phyloP scores from a whole-genome alignment of 495 filamentous ascomycete genomes.

The Aspergillus wentii region DNA sequence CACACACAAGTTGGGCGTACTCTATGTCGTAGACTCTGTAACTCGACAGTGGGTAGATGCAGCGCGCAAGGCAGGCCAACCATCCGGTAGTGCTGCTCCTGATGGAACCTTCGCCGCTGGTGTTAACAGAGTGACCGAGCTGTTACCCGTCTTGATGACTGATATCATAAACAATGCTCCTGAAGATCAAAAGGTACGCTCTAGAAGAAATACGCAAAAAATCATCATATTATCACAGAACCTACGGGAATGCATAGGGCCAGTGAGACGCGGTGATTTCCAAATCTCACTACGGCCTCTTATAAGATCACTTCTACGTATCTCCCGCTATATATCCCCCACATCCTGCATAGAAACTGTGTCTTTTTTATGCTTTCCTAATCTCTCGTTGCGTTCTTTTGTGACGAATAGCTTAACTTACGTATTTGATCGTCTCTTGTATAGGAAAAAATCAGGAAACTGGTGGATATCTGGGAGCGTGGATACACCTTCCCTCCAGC shows the following conservation, averaged over 20 bases:
- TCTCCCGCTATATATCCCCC: constrained; percentile 24
- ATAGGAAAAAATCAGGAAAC: constrained; percentile 95
- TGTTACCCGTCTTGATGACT: constrained; percentile 90
- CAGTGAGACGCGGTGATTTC: constrained; percentile 16
- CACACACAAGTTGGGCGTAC: constrained; percentile 95
- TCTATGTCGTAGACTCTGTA: constrained; percentile 99
- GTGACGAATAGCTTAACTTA: constrained; percentile 44
- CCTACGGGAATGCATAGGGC: constrained; percentile 26
- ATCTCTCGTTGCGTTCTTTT: constrained; percentile 11
- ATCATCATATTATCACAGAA: constrained; percentile 19
- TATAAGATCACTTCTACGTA: constrained; percentile 30
- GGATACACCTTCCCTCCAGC: constrained; percentile 80
- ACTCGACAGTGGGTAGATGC: constrained; percentile 97
- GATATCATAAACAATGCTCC: constrained; percentile 88
- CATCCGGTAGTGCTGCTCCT: constrained; percentile 65
- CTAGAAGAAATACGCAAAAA: constrained; percentile 28
- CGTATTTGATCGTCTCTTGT: constrained; percentile 38
- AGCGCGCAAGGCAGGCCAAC: constrained; percentile 79
- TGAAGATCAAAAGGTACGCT: constrained; percentile 97
- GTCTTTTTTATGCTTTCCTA: constrained; percentile 7
- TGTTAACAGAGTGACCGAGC: constrained; percentile 92
- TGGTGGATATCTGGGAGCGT: constrained; percentile 97
- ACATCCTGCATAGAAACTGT: constrained; percentile 16
- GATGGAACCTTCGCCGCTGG: constrained; percentile 94
- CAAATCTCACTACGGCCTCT: constrained; percentile 13